Conservation (phyloP, 169 alveolate species). For the Fabrea salina region DNA sequence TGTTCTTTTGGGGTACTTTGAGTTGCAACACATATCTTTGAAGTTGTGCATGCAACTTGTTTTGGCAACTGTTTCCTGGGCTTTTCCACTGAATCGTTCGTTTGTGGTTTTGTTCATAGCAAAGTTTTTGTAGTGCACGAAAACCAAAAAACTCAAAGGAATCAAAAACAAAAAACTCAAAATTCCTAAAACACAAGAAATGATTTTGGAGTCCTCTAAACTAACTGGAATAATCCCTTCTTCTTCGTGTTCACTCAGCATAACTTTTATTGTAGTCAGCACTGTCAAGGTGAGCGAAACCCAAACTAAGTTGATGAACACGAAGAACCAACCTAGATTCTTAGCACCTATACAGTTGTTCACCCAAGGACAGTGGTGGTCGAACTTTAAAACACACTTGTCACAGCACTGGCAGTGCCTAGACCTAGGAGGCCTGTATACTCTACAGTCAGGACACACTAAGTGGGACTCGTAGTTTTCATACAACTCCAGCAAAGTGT, state of each 20-base stretch:
- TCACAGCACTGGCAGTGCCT: slow-evolving; percentile 92
- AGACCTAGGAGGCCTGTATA: slow-evolving; percentile 88
- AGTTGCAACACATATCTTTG: too few species aligned
- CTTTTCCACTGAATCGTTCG: slow-evolving; percentile 15
- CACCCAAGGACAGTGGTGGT: slow-evolving; percentile 96
- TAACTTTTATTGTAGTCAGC: background rate
- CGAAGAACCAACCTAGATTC: slow-evolving; percentile 66
- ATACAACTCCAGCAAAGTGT: background rate
- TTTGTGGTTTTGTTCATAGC: slow-evolving; percentile 12
- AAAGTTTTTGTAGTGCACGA: slow-evolving; percentile 6
- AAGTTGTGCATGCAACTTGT: too few species aligned
- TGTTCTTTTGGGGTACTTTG: too few species aligned
- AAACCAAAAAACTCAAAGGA: slow-evolving; percentile 14
- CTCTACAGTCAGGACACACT: slow-evolving; percentile 66
- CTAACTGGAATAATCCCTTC: background rate
- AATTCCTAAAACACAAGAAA: background rate
- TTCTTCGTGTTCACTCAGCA: background rate
- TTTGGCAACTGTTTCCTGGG: too few species aligned
- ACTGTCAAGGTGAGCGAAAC: background rate
- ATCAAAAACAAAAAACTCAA: background rate
- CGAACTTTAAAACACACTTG: slow-evolving; percentile 89
- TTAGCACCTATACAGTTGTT: slow-evolving; percentile 88
- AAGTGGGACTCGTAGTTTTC: slow-evolving; percentile 22
- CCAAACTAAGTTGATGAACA: slow-evolving; percentile 39
- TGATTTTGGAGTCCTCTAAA: background rate